Conservation (phyloP, 1,139 yeast species). For the Debaryomycetaceae sp. region DNA sequence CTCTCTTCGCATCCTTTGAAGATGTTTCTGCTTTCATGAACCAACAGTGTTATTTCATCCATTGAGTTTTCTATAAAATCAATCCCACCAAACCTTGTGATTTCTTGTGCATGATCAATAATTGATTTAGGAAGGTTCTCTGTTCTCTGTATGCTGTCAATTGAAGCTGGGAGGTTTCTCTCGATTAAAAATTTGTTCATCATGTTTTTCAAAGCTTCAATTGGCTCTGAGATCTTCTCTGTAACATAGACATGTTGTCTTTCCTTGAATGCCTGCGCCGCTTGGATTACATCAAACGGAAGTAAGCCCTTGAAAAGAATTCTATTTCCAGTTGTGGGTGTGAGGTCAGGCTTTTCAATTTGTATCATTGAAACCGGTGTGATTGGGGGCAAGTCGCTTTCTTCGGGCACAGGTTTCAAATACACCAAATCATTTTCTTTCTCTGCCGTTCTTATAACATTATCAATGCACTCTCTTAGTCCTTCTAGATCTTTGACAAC, state of each 20-base stretch:
- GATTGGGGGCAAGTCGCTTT: slow-evolving; percentile 39
- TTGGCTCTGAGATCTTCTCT: slow-evolving; percentile 49
- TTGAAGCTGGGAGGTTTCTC: slow-evolving; percentile 54
- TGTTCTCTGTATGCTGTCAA: slow-evolving; percentile 64
- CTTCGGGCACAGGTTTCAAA: slow-evolving; percentile 58
- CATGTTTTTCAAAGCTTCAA: slow-evolving; percentile 47
- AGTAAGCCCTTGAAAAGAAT: slow-evolving; percentile 54
- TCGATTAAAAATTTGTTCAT: slow-evolving; percentile 43
- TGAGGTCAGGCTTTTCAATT: slow-evolving; percentile 36
- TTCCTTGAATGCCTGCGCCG: slow-evolving; percentile 66
- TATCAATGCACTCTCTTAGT: slow-evolving; percentile 40
- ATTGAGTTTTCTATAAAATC: slow-evolving; percentile 39
- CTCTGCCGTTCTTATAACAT: slow-evolving; percentile 54
- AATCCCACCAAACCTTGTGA: slow-evolving; percentile 55
- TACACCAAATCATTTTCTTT: slow-evolving; percentile 81
- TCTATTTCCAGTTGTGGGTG: slow-evolving; percentile 12
- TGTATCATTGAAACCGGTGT: slow-evolving; percentile 57
- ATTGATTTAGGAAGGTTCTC: slow-evolving; percentile 60
- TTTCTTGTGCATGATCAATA: slow-evolving; percentile 51
- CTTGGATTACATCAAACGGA: slow-evolving; percentile 65
- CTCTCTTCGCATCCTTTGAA: slow-evolving; percentile 44
- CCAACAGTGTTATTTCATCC: slow-evolving; percentile 42
- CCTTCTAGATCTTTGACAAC: slow-evolving; percentile 50
- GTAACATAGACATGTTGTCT: slow-evolving; percentile 57
- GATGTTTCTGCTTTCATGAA: slow-evolving; percentile 36